Conservation (phyloP, 306 rosid genomes). For the Calophaca sinica region DNA sequence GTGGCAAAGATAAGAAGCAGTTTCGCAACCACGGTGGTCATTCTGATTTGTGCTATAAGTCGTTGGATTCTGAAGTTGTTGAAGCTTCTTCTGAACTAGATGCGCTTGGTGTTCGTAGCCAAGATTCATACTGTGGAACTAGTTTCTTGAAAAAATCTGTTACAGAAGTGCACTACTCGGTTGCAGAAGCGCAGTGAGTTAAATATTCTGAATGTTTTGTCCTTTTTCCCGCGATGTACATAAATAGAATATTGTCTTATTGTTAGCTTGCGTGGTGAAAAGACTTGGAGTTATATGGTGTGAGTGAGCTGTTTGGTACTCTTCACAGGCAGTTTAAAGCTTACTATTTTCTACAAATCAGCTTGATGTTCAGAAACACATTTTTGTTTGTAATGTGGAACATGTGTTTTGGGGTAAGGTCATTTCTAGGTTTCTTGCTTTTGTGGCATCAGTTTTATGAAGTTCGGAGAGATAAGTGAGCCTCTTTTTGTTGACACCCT, state of each 20-base stretch:
- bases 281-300: conserved; percentile 19
- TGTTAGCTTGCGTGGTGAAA: conserved; percentile 30
- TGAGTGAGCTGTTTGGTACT: conserved; percentile 1
- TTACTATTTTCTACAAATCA: too few relatives aligned
- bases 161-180: conserved; percentile 67
- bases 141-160: conserved; percentile 69
- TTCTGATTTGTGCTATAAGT: conserved; percentile 47
- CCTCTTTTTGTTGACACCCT: not conserved
- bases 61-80: conserved; percentile 25
- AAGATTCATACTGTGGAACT: conserved; percentile 71
- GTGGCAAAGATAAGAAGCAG: conserved; percentile 75
- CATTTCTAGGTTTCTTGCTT: not conserved
- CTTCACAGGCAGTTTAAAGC: not conserved
- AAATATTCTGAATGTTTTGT: not conserved
- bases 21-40: conserved; percentile 52
- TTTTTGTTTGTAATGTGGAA: conserved; percentile 30
- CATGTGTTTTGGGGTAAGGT: not conserved
- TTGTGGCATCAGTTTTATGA: not conserved
- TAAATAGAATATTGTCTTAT: conserved; percentile 55
- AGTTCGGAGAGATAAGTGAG: too few relatives aligned
- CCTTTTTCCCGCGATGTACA: conserved; percentile 39
- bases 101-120: conserved; percentile 58
- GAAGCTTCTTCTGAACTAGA: conserved; percentile 52
- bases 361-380: not conserved
- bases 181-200: conserved; percentile 75